Evolutionary conservation across 2,329 filamentous ascomycete genomes (phyloP).

Genomic region (Cladosporium sp.): DNA sequence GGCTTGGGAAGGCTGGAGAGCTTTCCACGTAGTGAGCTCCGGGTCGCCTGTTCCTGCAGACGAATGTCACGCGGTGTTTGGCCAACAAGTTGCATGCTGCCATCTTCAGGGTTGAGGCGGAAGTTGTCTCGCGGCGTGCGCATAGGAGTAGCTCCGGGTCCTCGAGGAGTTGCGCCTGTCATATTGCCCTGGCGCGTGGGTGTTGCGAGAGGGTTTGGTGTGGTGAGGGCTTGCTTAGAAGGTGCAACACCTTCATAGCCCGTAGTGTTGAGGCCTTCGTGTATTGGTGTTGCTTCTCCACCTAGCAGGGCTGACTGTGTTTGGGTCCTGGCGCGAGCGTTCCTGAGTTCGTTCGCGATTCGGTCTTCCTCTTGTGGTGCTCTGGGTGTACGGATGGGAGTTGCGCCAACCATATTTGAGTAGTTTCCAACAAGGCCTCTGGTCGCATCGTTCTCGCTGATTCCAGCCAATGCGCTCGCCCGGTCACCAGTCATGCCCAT

Average conservation of each 20-base stretch:
- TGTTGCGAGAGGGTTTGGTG: constrained; percentile 92
- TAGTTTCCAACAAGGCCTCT: constrained; percentile 87
- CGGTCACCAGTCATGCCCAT: constrained; percentile 94
- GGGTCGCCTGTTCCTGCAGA: constrained; percentile 67
- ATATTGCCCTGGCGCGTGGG: constrained; percentile 69
- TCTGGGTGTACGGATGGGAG: constrained; percentile 87
- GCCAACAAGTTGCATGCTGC: constrained; percentile 64
- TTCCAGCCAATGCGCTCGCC: constrained; percentile 71
- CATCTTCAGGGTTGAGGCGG: constrained; percentile 72
- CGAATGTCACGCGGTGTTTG: constrained; percentile 77
- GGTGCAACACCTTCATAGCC: constrained; percentile 85
- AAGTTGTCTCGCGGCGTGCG: constrained; percentile 68
- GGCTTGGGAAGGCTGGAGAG: constrained; percentile 87
- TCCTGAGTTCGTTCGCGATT: constrained; percentile 93
- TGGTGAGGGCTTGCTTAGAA: constrained; percentile 77
- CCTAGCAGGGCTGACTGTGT: constrained; percentile 92
- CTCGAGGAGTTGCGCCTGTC: constrained; percentile 65
- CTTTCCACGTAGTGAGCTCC: constrained; percentile 67
- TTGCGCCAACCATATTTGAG: constrained; percentile 73
- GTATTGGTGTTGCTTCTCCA: constrained; percentile 87
- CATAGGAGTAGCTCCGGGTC: constrained; percentile 72
- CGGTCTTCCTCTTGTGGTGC: constrained; percentile 91
- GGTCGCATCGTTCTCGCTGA: constrained; percentile 73
- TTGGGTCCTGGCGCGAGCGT: constrained; percentile 87
- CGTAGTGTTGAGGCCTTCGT: constrained; percentile 78